These are phyloP conservation scores for Uncinocarpus reesii DNA, from an alignment of 2,329 filamentous ascomycete species.

Conservation along the genomic window DNA sequence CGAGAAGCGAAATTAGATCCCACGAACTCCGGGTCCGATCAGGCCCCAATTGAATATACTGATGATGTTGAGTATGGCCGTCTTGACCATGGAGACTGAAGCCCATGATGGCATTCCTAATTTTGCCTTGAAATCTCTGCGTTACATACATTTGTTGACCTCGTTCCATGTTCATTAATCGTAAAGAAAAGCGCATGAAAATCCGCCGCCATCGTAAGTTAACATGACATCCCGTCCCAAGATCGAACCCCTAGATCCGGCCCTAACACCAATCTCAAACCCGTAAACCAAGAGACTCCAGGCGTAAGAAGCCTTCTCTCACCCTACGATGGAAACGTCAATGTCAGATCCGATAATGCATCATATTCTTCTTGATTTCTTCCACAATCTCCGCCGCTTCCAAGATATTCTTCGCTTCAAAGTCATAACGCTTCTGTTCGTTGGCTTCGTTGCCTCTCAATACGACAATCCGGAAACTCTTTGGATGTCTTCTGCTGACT, in stretches of 20 bases:
- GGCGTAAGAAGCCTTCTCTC: neutral
- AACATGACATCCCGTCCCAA: too few species aligned
- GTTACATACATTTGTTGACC: too few species aligned
- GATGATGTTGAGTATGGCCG: too few species aligned
- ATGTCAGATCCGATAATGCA: slow-evolving; percentile 33
- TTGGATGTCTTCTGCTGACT: slow-evolving; percentile 53
- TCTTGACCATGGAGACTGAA: too few species aligned
- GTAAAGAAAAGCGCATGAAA: neutral
- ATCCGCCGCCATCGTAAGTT: too few species aligned
- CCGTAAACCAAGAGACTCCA: neutral
- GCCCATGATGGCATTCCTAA: too few species aligned
- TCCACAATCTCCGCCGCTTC: slow-evolving; percentile 54
- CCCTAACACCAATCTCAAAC: slow-evolving; percentile 6
- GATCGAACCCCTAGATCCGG: neutral
- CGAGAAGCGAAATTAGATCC: slow-evolving; percentile 1
- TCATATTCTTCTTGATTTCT: slow-evolving; percentile 52
- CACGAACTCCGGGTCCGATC: too few species aligned
- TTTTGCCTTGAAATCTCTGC: too few species aligned
- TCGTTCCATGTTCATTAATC: neutral
- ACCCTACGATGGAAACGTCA: neutral
- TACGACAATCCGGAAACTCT: slow-evolving; percentile 53
- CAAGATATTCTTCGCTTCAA: slow-evolving; percentile 48
- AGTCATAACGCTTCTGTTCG: slow-evolving; percentile 58
- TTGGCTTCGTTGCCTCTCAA: slow-evolving; percentile 51
- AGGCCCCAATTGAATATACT: too few species aligned